Evolutionary conservation across 345 rosid species (phyloP).

Genomic region (Hypericum perforatum): DNA sequence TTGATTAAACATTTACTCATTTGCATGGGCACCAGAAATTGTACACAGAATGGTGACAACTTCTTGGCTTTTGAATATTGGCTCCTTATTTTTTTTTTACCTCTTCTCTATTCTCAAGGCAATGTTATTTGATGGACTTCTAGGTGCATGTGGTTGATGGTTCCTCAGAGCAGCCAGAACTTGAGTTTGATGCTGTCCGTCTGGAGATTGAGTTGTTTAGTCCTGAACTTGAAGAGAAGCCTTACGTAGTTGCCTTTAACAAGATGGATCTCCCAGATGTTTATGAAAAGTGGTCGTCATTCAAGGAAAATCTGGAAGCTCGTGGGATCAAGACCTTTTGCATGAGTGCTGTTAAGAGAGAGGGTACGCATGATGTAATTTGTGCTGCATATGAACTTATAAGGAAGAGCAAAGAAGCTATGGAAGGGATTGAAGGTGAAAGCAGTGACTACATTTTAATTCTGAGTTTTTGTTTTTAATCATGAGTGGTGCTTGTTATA

Average conservation of each 20-base stretch:
- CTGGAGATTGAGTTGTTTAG: conserved; percentile 86
- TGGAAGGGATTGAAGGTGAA: conserved; percentile 49
- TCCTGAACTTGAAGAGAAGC: conserved; percentile 79
- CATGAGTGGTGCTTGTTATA: not conserved
- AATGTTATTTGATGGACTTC: conserved; percentile 8
- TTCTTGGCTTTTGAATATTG: no score
- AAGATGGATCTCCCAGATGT: conserved; percentile 95
- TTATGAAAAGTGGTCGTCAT: conserved; percentile 57
- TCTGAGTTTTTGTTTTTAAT: not conserved
- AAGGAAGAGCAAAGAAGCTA: conserved; percentile 39
- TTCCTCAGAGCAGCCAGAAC: conserved; percentile 66
- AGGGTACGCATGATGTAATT: conserved; percentile 69
- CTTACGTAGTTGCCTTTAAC: conserved; percentile 69
- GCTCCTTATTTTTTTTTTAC: not conserved
- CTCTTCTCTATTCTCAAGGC: not conserved
- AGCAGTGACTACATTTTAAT: not conserved
- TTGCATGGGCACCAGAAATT: no score
- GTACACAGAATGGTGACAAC: no score
- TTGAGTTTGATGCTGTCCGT: conserved; percentile 88
- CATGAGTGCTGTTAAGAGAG: conserved; percentile 77
- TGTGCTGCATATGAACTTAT: conserved; percentile 56
- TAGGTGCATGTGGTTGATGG: conserved; percentile 93
- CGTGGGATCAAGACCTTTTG: conserved; percentile 60
- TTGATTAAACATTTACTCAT: no score
- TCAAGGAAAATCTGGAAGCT: conserved; percentile 54